Conservation (phyloP, 306 rosid species). For the Pterocarpus macrocarpus region DNA sequence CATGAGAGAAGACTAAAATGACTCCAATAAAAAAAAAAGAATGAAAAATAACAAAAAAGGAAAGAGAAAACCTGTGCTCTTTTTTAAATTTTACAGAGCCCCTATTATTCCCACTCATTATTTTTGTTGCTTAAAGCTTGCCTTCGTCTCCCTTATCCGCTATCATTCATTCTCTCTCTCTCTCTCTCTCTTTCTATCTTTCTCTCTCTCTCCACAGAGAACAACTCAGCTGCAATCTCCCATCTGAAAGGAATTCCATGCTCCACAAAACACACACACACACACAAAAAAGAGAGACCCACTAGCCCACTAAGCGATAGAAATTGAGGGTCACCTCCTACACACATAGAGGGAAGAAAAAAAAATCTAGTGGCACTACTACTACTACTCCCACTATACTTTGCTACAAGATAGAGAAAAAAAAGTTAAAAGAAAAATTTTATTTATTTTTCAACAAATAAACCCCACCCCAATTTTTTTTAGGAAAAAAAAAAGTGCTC, state of each 20-base stretch:
- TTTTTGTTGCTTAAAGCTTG: slow-evolving; percentile 94
- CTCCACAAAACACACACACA: slow-evolving; percentile 61
- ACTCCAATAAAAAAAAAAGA: slow-evolving; percentile 23
- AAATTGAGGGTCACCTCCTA: slow-evolving; percentile 66
- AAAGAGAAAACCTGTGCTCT: slow-evolving; percentile 24
- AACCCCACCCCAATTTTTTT: slow-evolving; percentile 50
- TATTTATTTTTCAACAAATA: background rate
- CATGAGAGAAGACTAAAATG: slow-evolving; percentile 39
- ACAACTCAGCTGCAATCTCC: slow-evolving; percentile 73
- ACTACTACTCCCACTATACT: slow-evolving; percentile 47
- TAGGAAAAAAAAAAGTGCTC: slow-evolving; percentile 35
- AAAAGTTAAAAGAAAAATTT: background rate
- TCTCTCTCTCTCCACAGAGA: slow-evolving; percentile 40
- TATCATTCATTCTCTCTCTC: slow-evolving; percentile 51
- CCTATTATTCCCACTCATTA: slow-evolving; percentile 83
- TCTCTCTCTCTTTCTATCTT: slow-evolving; percentile 14
- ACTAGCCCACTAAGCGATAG: slow-evolving; percentile 65
- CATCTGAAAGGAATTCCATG: slow-evolving; percentile 81
- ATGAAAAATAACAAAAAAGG: background rate
- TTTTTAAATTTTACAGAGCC: slow-evolving; percentile 36
- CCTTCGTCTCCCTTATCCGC: slow-evolving; percentile 62
- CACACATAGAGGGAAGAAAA: slow-evolving; percentile 34
- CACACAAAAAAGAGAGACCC: slow-evolving; percentile 71
- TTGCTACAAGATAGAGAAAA: slow-evolving; percentile 30
- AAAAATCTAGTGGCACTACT: slow-evolving; percentile 36